These are phyloP conservation scores for Hysterangium stoloniferum DNA, from an alignment of 768 basidiomycete species.

Conservation along the genomic window DNA sequence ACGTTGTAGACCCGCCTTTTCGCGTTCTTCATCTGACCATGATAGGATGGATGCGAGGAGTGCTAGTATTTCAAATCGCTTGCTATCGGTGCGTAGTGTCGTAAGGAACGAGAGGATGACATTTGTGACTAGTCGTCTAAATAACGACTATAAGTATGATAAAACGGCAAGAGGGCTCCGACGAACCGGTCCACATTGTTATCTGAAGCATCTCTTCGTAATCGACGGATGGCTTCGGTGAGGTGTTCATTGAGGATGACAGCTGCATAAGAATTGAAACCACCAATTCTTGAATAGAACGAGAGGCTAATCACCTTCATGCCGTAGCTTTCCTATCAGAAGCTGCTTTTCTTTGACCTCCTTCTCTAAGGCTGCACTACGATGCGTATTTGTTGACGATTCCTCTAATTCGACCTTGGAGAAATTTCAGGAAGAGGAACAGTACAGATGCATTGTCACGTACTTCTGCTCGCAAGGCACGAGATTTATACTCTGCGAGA, in stretches of 20 bases:
- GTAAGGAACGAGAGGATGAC: constrained; percentile 84
- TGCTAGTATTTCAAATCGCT: constrained; percentile 94
- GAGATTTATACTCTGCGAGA: constrained; percentile 84
- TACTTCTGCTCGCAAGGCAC: constrained; percentile 85
- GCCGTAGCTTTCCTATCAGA: constrained; percentile 91
- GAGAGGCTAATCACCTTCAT: constrained; percentile 62
- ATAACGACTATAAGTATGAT: background rate
- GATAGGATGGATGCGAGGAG: constrained; percentile 84
- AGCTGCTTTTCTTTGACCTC: constrained; percentile 93
- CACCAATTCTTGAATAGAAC: background rate
- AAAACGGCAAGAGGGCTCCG: background rate
- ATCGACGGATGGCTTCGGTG: constrained; percentile 92
- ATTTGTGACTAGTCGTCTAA: constrained; percentile 83
- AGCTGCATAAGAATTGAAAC: constrained; percentile 37
- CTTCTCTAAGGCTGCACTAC: constrained; percentile 69
- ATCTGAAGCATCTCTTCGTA: constrained; percentile 74
- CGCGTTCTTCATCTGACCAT: constrained; percentile 88
- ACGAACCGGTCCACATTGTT: constrained; percentile 74
- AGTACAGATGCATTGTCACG: constrained; percentile 13
- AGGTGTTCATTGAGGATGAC: constrained; percentile 97
- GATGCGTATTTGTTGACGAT: constrained; percentile 52
- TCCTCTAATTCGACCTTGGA: constrained; percentile 71
- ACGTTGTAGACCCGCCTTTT: constrained; percentile 81
- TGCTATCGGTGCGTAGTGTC: constrained; percentile 85
- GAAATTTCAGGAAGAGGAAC: background rate